Evolutionary conservation across 495 filamentous ascomycete genomes (phyloP), one percentile per base, ranked within the genome.

Genomic region (Talaromyces liani): DNA sequence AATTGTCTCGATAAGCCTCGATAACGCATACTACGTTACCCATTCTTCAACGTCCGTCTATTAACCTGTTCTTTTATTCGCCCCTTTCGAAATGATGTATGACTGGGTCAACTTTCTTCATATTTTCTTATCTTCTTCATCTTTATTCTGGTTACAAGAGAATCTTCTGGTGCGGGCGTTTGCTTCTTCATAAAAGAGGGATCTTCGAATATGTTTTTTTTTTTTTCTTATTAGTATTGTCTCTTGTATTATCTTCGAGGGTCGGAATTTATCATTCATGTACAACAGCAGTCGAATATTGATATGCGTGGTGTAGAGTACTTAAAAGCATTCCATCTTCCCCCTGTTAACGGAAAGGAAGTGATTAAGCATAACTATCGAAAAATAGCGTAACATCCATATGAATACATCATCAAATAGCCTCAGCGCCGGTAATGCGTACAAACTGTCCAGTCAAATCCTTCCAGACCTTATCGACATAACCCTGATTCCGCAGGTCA

Each of bases 91-190:
- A 33, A 51, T 36, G 34, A 49, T 61, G 60, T 54, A 51, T 54
- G 60, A 49, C 60, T 62, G 60, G 47, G 60, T 62, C 47, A 53
- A 25, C n/a, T 62, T 36, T 36, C n/a, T 58, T 14, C 31, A 20
- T 36, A 31, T 58, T 58, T 12, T 36, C 31, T 58, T 34, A 20
- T 36, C 31, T 58, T 36, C 24, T 18, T 58, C 56, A 56, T 56
- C 24, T 61, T 54, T 49, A 33, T 54, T 54, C n/a, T 60, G 34
- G 34, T 61, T 51, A 49, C 36, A 20, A 24, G 22, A 34, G 22
- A 27, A 62, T 24, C n/a, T 25, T 51, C 9, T 62, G 60, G 58
- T 49, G 22, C 27, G 5, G 60, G 60, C 60, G 60, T 62, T 56
- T 56, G n/a, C 8, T 56, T 56, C 24, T 29, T 14, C 16, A 56